Conservation (phyloP, 1,284 basidiomycete genomes). For the Tylopilus orsonianus region DNA sequence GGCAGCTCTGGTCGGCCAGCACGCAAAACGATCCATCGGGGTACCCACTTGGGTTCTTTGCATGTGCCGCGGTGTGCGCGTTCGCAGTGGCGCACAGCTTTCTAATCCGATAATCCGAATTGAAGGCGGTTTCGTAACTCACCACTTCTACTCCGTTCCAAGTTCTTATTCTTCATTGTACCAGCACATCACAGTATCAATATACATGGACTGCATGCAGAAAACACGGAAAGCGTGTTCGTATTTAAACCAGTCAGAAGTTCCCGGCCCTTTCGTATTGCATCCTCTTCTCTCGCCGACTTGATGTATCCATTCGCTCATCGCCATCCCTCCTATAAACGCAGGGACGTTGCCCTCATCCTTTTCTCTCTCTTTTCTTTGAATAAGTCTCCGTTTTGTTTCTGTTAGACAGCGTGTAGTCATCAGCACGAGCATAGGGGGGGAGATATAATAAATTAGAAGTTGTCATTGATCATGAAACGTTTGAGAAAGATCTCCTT, state of each 20-base stretch:
- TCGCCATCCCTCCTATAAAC: too few species aligned
- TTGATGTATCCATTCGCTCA: background rate
- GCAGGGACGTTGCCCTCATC: background rate
- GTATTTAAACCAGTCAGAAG: background rate
- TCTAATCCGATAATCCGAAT: slow-evolving; percentile 55
- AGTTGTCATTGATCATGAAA: too few species aligned
- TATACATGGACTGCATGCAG: background rate
- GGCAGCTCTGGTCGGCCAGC: slow-evolving; percentile 74
- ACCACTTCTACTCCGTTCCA: background rate
- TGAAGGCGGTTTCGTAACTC: background rate
- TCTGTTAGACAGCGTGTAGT: background rate
- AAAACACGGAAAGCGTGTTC: background rate
- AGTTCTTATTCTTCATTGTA: background rate
- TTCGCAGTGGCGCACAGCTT: slow-evolving; percentile 69
- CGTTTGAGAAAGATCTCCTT: too few species aligned
- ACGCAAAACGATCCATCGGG: slow-evolving; percentile 66
- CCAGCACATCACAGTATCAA: background rate
- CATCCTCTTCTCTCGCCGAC: background rate
- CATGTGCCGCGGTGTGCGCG: slow-evolving; percentile 59
- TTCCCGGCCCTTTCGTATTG: background rate
- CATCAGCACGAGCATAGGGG: too few species aligned
- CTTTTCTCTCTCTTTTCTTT: background rate
- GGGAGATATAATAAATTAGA: too few species aligned
- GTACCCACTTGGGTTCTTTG: slow-evolving; percentile 72
- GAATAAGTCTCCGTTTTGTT: background rate